Conservation (phyloP, 352 stramenopile species). For the Pythium volutum region DNA sequence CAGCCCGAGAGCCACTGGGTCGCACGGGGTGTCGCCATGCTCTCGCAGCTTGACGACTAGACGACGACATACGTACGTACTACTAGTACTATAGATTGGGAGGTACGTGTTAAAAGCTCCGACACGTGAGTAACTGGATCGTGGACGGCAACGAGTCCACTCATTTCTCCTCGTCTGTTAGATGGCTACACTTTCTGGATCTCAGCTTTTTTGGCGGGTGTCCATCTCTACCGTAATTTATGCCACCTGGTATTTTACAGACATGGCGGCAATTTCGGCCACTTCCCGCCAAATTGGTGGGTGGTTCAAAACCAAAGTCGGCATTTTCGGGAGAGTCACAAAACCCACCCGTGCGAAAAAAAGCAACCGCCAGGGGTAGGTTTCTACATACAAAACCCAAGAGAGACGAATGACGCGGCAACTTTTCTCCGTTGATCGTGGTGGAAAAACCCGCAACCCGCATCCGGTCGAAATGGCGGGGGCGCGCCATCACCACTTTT, state of each 20-base stretch:
- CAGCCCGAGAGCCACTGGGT: constrained; percentile 90
- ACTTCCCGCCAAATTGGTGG: constrained; percentile 25
- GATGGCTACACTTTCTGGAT: constrained; percentile 17
- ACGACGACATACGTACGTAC: too few species aligned
- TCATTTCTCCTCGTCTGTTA: constrained; percentile 5
- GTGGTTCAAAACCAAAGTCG: constrained; percentile 25
- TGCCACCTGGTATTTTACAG: constrained; percentile 7
- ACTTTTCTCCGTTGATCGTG: too few species aligned
- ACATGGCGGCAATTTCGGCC: constrained; percentile 11
- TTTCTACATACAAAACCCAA: constrained; percentile 21
- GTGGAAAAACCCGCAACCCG: constrained; percentile 1
- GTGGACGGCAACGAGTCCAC: neutral
- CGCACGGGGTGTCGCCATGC: constrained; percentile 90
- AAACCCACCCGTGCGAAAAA: neutral
- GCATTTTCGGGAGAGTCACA: constrained; percentile 12
- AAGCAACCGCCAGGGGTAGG: constrained; percentile 27
- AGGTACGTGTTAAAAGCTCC: neutral
- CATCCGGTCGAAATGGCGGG: constrained; percentile 20
- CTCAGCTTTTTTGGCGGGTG: neutral
- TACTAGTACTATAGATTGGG: neutral
- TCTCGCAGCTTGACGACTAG: constrained; percentile 89
- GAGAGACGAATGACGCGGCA: constrained; percentile 14
- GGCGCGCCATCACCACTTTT: constrained; percentile 19
- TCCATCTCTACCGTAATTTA: constrained; percentile 3
- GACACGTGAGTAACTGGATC: too few species aligned